Percentiles rank a stretch among this genome's conserved stretches.
Evolutionary conservation across 495 filamentous ascomycete species (phyloP).

Genomic region (Hyaloscypha bicolor): DNA sequence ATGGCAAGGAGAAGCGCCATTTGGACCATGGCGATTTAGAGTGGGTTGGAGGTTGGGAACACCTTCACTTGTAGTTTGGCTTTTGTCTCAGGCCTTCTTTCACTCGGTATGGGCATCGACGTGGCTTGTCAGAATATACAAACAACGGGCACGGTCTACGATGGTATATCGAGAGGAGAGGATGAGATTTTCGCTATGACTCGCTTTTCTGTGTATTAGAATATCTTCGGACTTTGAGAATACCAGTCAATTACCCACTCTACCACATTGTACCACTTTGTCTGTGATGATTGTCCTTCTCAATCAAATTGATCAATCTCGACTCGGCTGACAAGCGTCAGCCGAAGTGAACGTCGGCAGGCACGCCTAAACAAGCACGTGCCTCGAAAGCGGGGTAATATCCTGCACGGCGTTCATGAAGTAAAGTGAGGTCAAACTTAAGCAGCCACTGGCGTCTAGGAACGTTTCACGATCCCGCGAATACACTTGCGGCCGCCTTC

Average conservation of each 20-base stretch:
- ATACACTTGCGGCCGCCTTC: background rate
- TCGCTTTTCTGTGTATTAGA: conserved; percentile 38
- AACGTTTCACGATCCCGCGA: background rate
- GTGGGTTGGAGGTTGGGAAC: conserved; percentile 84
- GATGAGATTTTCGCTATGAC: conserved; percentile 23
- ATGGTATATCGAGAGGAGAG: conserved; percentile 13
- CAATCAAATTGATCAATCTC: no score
- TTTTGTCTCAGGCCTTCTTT: conserved; percentile 20
- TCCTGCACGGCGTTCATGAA: background rate
- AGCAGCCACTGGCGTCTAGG: background rate
- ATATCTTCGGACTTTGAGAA: conserved; percentile 33
- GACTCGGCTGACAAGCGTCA: background rate
- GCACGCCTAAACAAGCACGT: background rate
- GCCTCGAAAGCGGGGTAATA: conserved; percentile 4
- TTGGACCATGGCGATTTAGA: conserved; percentile 75
- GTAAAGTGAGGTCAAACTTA: no score
- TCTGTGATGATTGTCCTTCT: background rate
- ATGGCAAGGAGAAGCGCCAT: conserved; percentile 55
- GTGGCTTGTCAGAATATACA: conserved; percentile 19
- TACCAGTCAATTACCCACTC: conserved; percentile 39
- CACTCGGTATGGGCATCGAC: conserved; percentile 11
- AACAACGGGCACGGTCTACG: conserved; percentile 10
- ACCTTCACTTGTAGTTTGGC: conserved; percentile 59
- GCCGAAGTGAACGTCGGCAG: background rate
- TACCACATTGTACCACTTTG: conserved; percentile 16